phyloP scores from a whole-genome alignment of 164 flowering plant genomes.

The Saururus chinensis region DNA sequence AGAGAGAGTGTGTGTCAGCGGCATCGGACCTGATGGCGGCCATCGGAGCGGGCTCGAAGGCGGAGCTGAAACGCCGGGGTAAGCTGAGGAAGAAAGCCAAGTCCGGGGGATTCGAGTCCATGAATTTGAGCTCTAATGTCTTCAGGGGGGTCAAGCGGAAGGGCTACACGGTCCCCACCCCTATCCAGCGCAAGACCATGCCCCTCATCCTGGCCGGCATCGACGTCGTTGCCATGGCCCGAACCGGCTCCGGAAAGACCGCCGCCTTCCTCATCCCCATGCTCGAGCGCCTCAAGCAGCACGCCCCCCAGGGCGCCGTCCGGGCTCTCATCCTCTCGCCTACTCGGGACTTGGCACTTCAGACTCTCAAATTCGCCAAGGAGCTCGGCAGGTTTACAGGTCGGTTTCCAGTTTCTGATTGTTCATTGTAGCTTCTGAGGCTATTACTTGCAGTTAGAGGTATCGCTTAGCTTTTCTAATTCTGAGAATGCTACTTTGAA shows the following conservation, averaged over 20 bases:
- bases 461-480: no score
- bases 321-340: constrained; percentile 83
- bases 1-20: no score
- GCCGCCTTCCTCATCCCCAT: constrained; percentile 92
- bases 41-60: constrained; percentile 39
- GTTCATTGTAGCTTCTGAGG: no score
- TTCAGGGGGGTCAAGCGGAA: constrained; percentile 66
- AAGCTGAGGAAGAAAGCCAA: constrained; percentile 59
- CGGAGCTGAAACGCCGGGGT: constrained; percentile 46
- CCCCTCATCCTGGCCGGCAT: constrained; percentile 72
- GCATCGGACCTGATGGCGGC: background rate
- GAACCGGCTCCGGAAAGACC: constrained; percentile 96
- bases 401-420: constrained; percentile 14
- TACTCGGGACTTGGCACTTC: constrained; percentile 84
- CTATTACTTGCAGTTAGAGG: no score
- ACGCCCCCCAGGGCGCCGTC: constrained; percentile 61
- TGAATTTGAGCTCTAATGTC: constrained; percentile 49
- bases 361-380: constrained; percentile 74
- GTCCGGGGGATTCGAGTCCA: constrained; percentile 88
- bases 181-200: constrained; percentile 93
- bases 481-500: no score
- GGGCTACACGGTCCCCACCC: constrained; percentile 92
- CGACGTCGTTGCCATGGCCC: constrained; percentile 98
- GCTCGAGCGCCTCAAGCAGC: constrained; percentile 68
- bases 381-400: constrained; percentile 78